phyloP scores from a whole-genome alignment of 2,329 filamentous ascomycete species.

The Fusarium chlamydosporum region DNA sequence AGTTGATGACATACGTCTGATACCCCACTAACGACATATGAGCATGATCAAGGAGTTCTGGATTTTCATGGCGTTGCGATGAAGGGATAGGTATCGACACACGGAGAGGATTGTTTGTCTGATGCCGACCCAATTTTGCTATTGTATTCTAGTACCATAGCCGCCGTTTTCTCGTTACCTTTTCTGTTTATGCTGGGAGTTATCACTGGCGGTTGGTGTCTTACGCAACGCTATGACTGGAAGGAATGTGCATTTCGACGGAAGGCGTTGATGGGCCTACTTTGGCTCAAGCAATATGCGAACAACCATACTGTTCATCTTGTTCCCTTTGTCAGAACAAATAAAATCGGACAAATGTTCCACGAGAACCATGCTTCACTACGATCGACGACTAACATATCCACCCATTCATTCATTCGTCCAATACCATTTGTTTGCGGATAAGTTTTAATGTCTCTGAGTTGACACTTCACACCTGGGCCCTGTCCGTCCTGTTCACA shows the following conservation, averaged over 20 bases:
- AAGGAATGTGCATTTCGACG: slow-evolving; percentile 43
- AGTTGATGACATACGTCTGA: slow-evolving; percentile 33
- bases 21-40: slow-evolving; percentile 51
- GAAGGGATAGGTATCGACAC: slow-evolving; percentile 41
- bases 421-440: slow-evolving; percentile 3
- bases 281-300: slow-evolving; percentile 43
- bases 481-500: neutral
- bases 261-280: slow-evolving; percentile 39
- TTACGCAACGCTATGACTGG: slow-evolving; percentile 44
- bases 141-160: slow-evolving; percentile 53
- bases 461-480: slow-evolving; percentile 10
- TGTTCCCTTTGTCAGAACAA: slow-evolving; percentile 51
- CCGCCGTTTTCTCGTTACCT: slow-evolving; percentile 44
- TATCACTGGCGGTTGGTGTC: slow-evolving; percentile 44
- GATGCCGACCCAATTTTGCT: slow-evolving; percentile 45
- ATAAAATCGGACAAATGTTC: slow-evolving; percentile 53
- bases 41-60: slow-evolving; percentile 54
- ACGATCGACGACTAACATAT: slow-evolving; percentile 32
- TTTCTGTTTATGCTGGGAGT: slow-evolving; percentile 45
- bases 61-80: slow-evolving; percentile 48
- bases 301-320: slow-evolving; percentile 48
- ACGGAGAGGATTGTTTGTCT: slow-evolving; percentile 39
- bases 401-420: slow-evolving; percentile 9
- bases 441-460: slow-evolving; percentile 11
- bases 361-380: slow-evolving; percentile 40